Evolutionary conservation across 176 grass and related monocot species (phyloP).

Genomic region (Eleusine coracana): DNA sequence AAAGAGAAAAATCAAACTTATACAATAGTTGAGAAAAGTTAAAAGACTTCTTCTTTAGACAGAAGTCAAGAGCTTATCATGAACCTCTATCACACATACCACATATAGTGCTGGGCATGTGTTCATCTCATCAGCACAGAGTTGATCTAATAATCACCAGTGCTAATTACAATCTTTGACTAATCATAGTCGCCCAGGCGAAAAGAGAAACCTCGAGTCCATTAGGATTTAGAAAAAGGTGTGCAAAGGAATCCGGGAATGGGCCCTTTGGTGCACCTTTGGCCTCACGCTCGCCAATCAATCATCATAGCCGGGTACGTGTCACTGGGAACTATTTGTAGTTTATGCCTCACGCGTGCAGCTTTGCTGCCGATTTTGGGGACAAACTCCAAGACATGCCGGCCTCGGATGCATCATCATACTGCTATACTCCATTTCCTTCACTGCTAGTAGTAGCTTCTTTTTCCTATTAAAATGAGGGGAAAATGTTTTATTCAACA

Average conservation of each 20-base stretch:
- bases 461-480: not conserved
- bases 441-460: not conserved
- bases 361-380: not conserved
- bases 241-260: not conserved
- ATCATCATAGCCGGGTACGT: not conserved
- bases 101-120: not conserved
- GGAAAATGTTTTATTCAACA: not conserved
- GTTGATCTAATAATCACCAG: not conserved
- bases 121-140: not conserved
- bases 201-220: conserved; percentile 7
- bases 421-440: not conserved
- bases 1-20: too few relatives aligned
- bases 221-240: not conserved
- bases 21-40: too few relatives aligned
- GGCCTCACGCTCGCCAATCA: too few relatives aligned
- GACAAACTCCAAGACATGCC: conserved; percentile 9
- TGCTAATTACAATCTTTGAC: conserved; percentile 10
- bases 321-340: not conserved
- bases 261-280: not conserved
- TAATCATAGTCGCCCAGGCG: not conserved
- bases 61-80: not conserved
- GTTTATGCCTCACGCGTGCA: conserved; percentile 29
- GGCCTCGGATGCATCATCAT: conserved; percentile 10
- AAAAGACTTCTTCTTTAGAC: not conserved
- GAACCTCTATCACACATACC: not conserved